Evolutionary conservation across 2,329 filamentous ascomycete genomes (phyloP).

Genomic region (Fusarium chaquense): DNA sequence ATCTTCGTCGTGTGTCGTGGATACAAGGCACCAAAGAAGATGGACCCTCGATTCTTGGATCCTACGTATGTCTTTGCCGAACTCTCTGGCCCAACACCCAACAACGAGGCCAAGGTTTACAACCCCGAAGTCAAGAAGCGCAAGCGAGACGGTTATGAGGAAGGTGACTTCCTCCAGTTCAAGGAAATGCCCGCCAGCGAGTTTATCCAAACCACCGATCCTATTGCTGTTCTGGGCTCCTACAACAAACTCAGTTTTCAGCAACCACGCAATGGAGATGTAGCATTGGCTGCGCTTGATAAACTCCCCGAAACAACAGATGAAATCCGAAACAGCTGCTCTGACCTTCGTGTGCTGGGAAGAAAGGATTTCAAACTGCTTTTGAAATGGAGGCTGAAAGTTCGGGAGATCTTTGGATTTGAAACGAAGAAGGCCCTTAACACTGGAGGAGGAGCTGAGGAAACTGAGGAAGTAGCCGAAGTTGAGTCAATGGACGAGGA

Average conservation of each 20-base stretch:
- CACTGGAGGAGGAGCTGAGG: slow-evolving; percentile 57
- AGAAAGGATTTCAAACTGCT: slow-evolving; percentile 94
- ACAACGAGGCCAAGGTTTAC: slow-evolving; percentile 98
- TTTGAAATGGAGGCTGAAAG: slow-evolving; percentile 88
- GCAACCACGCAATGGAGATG: slow-evolving; percentile 82
- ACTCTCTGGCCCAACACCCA: slow-evolving; percentile 84
- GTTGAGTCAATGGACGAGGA: slow-evolving; percentile 96
- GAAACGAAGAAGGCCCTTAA: slow-evolving; percentile 74
- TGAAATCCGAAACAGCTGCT: slow-evolving; percentile 82
- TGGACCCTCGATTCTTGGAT: slow-evolving; percentile 94
- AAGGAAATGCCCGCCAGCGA: slow-evolving; percentile 90
- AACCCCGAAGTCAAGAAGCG: slow-evolving; percentile 98
- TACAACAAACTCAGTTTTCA: slow-evolving; percentile 87
- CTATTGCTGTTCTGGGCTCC: slow-evolving; percentile 89
- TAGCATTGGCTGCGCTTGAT: slow-evolving; percentile 86
- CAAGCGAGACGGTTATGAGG: slow-evolving; percentile 97
- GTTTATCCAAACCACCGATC: slow-evolving; percentile 93
- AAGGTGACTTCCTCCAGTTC: slow-evolving; percentile 92
- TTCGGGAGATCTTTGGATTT: slow-evolving; percentile 91
- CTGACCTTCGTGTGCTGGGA: slow-evolving; percentile 89
- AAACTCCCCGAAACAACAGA: slow-evolving; percentile 88
- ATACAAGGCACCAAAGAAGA: slow-evolving; percentile 92
- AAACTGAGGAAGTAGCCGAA: slow-evolving; percentile 78
- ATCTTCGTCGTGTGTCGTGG: slow-evolving; percentile 98
- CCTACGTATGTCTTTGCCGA: slow-evolving; percentile 92